Base-by-base conservation (phyloP, 164 flowering plant genomes). In the Sedum album region DNA sequence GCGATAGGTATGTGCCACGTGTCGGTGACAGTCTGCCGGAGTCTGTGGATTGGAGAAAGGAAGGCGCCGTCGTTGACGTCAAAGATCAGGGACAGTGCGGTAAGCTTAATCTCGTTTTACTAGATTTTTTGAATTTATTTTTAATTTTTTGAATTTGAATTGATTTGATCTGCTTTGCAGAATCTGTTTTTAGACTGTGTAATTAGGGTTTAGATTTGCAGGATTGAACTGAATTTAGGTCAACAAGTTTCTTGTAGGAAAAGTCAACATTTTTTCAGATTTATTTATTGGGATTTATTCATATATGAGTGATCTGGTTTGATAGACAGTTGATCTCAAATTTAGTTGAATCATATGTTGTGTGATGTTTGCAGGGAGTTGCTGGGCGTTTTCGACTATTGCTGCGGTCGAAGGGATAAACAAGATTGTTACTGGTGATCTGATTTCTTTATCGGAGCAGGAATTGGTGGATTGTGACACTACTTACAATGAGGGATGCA, bases 21-120 rank as follows among this genome's bases (percentile, higher is more conserved):
- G 83, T 48, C n/a, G 90, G 90, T 17, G 96, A 88, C 5, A 69
- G 46, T 38, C 65, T 89, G 80, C 98, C 96, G 72, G 90, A 90
- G 0, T 82, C 75, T 68, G 79, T 91, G 39, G 97, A 93, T 72
- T 93, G 98, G 97, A 86, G 97, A 79, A 69, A 76, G 70, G 68
- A 84, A 62, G 97, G 97, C 9, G 96, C 96, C 26, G 97, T 93
- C 46, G 85, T 31, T 46, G 70, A 31, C 0, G 84, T 91, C 73
- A 91, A 93, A 61, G 92, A 93, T 73, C 98, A 93, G 73, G 98
- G 92, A 15, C 79, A 88, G 74, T 89, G 98, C 60, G 98, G 97
- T 93, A 39, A 82, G 86, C 75, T 13, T 6, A 1, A 53, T 13
- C 11, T 30, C 42, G 42, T 65, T 41, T 35, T 74, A n/a, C n/a